Percentiles rank a stretch among this genome's conserved stretches.
These are phyloP conservation scores for Rhizopus arrhizus DNA, from an alignment of 371 early-diverging fungal species.

Conservation along the genomic window DNA sequence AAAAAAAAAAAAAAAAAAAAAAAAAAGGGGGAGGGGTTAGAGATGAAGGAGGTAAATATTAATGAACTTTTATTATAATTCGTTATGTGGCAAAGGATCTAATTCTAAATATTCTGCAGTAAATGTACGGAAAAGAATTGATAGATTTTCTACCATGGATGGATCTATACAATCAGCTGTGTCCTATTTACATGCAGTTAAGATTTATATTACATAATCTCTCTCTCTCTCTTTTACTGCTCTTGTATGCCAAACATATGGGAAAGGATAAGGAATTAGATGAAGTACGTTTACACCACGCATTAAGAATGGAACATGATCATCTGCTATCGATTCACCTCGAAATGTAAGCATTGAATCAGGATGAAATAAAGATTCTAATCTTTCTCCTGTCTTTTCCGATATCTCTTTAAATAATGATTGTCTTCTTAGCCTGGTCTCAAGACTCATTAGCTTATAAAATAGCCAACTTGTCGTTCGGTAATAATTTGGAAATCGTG, in stretches of 20 bases:
- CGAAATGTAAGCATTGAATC: constrained; percentile 33
- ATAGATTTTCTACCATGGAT: constrained; percentile 52
- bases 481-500: constrained; percentile 64
- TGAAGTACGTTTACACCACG: constrained; percentile 87
- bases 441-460: constrained; percentile 50
- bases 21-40: not conserved
- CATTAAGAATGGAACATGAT: constrained; percentile 87
- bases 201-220: not conserved
- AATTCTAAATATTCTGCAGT: constrained; percentile 60
- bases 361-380: constrained; percentile 42
- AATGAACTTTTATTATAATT: constrained; percentile 19
- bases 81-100: constrained; percentile 34
- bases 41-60: not conserved
- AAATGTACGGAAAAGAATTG: constrained; percentile 56
- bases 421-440: constrained; percentile 39
- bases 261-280: constrained; percentile 90
- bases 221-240: constrained; percentile 29
- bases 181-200: constrained; percentile 16
- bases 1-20: constrained; percentile 3
- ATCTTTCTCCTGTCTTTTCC: constrained; percentile 23
- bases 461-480: constrained; percentile 64
- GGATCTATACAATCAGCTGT: constrained; percentile 46
- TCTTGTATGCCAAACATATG: constrained; percentile 86
- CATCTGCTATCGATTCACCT: constrained; percentile 75
- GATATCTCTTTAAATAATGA: constrained; percentile 33